A percentile compares a stretch with the other conserved stretches of the same genome.
Conservation (phyloP, 2,329 filamentous ascomycete genomes). For the Venturiaceae sp. region DNA sequence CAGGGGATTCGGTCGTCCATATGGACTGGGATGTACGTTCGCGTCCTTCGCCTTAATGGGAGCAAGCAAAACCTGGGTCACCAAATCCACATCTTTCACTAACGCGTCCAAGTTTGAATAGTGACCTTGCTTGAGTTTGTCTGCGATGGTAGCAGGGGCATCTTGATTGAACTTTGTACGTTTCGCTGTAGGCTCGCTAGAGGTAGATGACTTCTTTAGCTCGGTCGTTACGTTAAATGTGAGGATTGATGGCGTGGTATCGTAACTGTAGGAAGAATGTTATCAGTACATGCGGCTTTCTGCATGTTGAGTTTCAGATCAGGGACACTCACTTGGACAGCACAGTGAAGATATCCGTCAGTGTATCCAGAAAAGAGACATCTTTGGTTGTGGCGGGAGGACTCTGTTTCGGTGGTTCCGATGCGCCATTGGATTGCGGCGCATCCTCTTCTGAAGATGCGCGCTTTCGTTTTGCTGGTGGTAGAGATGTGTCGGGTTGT, state of each 20-base stretch:
- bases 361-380: not conserved
- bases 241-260: slow-evolving; percentile 2
- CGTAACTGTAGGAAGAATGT: not conserved
- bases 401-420: not conserved
- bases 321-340: not conserved
- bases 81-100: slow-evolving; percentile 15
- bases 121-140: slow-evolving; percentile 23
- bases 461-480: not conserved
- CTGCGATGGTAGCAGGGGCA: slow-evolving; percentile 24
- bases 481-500: not conserved
- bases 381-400: not conserved
- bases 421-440: slow-evolving; percentile 1
- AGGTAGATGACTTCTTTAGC: slow-evolving; percentile 11
- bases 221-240: not conserved
- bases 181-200: slow-evolving; percentile 33
- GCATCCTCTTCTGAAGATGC: not conserved
- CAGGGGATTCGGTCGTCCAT: not conserved
- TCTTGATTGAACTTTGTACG: slow-evolving; percentile 31
- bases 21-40: not conserved
- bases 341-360: not conserved
- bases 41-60: slow-evolving; percentile 4
- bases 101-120: slow-evolving; percentile 34
- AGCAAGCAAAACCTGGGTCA: not conserved
- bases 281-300: not conserved
- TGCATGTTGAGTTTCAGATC: not conserved